A percentile compares a stretch with the other conserved stretches of the same genome.
Conservation (phyloP, 345 rosid species). For the Populus pruinosa region DNA sequence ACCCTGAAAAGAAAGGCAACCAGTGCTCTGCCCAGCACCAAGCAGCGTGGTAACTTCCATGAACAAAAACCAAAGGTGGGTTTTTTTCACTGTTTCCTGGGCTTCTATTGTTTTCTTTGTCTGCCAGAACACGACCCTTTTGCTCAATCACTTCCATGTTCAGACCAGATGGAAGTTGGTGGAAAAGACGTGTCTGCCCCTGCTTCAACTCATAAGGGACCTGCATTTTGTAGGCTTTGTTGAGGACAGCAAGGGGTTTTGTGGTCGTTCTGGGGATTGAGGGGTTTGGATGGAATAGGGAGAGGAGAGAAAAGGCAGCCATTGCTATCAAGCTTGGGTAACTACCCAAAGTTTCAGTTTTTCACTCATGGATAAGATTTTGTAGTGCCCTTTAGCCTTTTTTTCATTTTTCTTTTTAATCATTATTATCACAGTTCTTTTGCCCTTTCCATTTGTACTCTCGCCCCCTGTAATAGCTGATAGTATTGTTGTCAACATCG, state of each 20-base stretch:
- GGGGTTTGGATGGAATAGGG: conserved; percentile 12
- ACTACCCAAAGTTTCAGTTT: not conserved
- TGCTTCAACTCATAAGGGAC: conserved; percentile 53
- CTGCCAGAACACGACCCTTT: conserved; percentile 15
- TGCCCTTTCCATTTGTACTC: not conserved
- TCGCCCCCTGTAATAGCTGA: too few relatives aligned
- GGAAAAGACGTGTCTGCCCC: conserved; percentile 66
- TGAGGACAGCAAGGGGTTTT: conserved; percentile 36
- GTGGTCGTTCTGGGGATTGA: conserved; percentile 16
- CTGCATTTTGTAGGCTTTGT: conserved; percentile 19
- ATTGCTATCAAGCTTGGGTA: conserved; percentile 19
- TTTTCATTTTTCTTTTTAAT: not conserved
- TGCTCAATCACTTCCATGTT: conserved; percentile 80
- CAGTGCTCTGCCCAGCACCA: conserved; percentile 98
- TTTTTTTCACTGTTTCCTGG: conserved; percentile 10
- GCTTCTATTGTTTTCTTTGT: not conserved
- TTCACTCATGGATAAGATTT: not conserved
- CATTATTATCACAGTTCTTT: not conserved
- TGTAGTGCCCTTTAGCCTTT: not conserved
- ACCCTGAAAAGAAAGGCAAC: conserved; percentile 76
- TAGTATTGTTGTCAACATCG: too few relatives aligned
- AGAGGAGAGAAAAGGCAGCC: conserved; percentile 36
- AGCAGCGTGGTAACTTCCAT: conserved; percentile 95
- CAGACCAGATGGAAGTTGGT: conserved; percentile 75
- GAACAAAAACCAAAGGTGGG: conserved; percentile 76